phyloP scores from a whole-genome alignment of 371 early-diverging fungal species.

The Mucor irregularis region DNA sequence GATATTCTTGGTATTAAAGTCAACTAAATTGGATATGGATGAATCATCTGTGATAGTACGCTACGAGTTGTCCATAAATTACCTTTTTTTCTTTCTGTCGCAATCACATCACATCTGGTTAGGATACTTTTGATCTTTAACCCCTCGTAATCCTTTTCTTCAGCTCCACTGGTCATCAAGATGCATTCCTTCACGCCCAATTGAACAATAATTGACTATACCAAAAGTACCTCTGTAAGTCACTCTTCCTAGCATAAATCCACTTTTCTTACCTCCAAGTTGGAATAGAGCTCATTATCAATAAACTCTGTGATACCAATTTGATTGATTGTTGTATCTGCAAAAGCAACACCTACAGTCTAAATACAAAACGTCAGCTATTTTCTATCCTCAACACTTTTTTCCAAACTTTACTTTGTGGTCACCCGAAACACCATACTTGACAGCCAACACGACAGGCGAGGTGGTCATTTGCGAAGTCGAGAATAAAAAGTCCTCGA shows the following conservation, averaged over 20 bases:
- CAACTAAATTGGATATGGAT: slow-evolving; percentile 2
- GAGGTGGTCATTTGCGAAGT: slow-evolving; percentile 68
- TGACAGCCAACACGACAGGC: slow-evolving; percentile 84
- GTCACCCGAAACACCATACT: slow-evolving; percentile 53
- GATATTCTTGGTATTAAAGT: slow-evolving; percentile 73
- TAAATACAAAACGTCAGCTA: slow-evolving; percentile 13
- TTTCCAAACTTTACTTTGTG: slow-evolving; percentile 45
- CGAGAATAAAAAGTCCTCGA: slow-evolving; percentile 88
- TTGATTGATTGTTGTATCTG: slow-evolving; percentile 78
- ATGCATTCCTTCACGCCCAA: slow-evolving; percentile 92
- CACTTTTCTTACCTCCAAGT: slow-evolving; percentile 70
- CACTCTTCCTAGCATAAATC: neutral
- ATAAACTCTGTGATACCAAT: slow-evolving; percentile 87
- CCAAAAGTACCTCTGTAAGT: neutral
- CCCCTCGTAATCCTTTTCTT: slow-evolving; percentile 64
- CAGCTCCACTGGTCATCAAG: slow-evolving; percentile 48
- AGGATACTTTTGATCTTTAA: slow-evolving; percentile 69
- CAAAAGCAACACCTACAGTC: slow-evolving; percentile 85
- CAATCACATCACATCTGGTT: slow-evolving; percentile 74
- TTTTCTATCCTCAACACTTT: too few species aligned
- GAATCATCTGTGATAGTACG: too few species aligned
- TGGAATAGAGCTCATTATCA: slow-evolving; percentile 90
- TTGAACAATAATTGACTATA: slow-evolving; percentile 83
- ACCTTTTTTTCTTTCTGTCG: slow-evolving; percentile 63
- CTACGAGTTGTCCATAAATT: too few species aligned